These are phyloP conservation scores for Lasiodiplodia gonubiensis DNA, from an alignment of 2,329 filamentous ascomycete genomes.

Conservation along the genomic window DNA sequence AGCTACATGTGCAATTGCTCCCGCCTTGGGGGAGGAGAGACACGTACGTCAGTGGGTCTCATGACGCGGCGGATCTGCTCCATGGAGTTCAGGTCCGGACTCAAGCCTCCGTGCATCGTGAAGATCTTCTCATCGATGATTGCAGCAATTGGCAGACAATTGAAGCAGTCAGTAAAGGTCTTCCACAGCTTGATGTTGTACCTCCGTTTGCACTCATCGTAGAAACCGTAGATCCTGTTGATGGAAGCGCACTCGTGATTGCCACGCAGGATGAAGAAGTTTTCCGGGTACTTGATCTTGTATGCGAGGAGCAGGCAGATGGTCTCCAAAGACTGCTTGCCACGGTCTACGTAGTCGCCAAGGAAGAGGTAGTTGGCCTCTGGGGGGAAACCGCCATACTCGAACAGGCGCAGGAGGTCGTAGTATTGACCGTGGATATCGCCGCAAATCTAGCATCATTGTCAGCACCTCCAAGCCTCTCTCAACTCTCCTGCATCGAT, in stretches of 20 bases:
- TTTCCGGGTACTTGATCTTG: conserved; percentile 99
- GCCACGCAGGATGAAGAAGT: conserved; percentile 97
- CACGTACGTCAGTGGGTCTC: conserved; percentile 97
- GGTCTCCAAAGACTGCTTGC: conserved; percentile 98
- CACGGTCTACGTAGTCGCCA: conserved; percentile 97
- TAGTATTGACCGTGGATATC: conserved; percentile 99
- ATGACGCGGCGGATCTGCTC: conserved; percentile 99
- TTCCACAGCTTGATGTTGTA: conserved; percentile 99
- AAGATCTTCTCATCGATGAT: conserved; percentile 99
- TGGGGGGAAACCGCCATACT: conserved; percentile 97
- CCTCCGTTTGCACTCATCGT: conserved; percentile 98
- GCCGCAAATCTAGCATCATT: conserved; percentile 79
- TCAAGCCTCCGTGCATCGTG: conserved; percentile 98
- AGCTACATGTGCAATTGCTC: conserved; percentile 30
- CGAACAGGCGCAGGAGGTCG: conserved; percentile 94
- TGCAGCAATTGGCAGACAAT: conserved; percentile 95
- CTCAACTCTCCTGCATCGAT: conserved; percentile 24
- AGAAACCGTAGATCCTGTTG: conserved; percentile 99
- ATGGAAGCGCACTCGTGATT: conserved; percentile 99
- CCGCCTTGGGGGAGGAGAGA: conserved; percentile 36
- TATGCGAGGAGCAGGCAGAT: conserved; percentile 96
- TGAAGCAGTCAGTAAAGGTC: conserved; percentile 99
- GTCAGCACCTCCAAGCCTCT: background rate
- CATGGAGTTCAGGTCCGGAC: conserved; percentile 98
- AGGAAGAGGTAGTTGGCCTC: conserved; percentile 99